Percentiles rank a stretch among this genome's conserved stretches.
Conservation (phyloP, 257 asterid genomes). For the Salvia rosmarinus region DNA sequence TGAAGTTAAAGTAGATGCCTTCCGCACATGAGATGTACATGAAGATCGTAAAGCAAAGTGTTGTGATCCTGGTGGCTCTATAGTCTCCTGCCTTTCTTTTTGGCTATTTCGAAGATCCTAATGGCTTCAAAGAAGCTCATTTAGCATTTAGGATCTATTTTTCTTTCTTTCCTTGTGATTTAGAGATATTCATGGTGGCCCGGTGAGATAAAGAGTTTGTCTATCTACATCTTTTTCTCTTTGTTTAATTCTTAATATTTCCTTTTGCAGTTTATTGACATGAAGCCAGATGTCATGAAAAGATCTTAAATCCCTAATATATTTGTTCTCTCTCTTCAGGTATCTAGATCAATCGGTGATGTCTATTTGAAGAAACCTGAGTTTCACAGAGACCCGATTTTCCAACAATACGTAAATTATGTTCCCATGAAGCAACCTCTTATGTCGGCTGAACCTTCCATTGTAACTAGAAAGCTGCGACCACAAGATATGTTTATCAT, state of each 20-base stretch:
- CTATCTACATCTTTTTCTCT: not conserved
- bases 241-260: not conserved
- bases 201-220: conserved; percentile 29
- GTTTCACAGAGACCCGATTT: conserved; percentile 72
- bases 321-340: conserved; percentile 50
- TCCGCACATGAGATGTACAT: conserved; percentile 59
- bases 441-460: conserved; percentile 88
- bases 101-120: conserved; percentile 39
- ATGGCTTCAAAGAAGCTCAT: conserved; percentile 42
- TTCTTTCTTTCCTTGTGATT: conserved; percentile 45
- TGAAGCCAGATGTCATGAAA: conserved; percentile 18
- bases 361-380: conserved; percentile 91
- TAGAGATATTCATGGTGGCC: conserved; percentile 48
- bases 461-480: conserved; percentile 68
- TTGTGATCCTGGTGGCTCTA: conserved; percentile 52
- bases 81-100: conserved; percentile 40
- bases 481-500: conserved; percentile 82
- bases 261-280: not conserved
- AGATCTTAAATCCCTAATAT: conserved; percentile 17
- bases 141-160: conserved; percentile 45
- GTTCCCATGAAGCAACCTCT: conserved; percentile 83
- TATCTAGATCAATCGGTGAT: conserved; percentile 95
- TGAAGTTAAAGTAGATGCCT: conserved; percentile 55
- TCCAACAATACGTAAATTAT: conserved; percentile 56
- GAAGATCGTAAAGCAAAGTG: conserved; percentile 51